phyloP scores from a whole-genome alignment of 495 filamentous ascomycete genomes.

The Lentithecium fluviatile region DNA sequence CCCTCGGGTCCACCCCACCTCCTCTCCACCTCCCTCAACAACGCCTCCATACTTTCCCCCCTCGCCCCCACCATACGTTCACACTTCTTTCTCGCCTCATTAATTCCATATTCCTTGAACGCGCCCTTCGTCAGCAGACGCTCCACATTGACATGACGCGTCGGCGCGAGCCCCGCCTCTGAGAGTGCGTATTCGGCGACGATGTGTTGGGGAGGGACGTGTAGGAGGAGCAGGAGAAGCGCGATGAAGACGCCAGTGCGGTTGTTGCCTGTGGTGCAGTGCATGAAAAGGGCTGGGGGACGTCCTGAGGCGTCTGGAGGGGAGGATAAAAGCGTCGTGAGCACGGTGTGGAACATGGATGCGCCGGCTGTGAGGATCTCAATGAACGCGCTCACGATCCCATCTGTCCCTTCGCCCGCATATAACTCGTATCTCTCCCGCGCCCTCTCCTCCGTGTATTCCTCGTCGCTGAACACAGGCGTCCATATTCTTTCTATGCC shows the following conservation, averaged over 20 bases:
- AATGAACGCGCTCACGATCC: conserved; percentile 29
- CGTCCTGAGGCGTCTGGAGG: background rate
- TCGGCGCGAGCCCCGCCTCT: conserved; percentile 25
- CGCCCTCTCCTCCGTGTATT: conserved; percentile 28
- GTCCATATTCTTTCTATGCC: conserved; percentile 25
- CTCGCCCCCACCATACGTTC: conserved; percentile 31
- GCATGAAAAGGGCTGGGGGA: conserved; percentile 19
- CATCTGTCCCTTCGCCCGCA: conserved; percentile 27
- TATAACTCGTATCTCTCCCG: conserved; percentile 31
- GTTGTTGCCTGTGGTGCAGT: conserved; percentile 35
- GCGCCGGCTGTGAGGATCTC: conserved; percentile 29
- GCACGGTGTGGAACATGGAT: conserved; percentile 10
- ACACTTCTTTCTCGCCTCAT: conserved; percentile 18
- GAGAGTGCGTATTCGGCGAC: conserved; percentile 28
- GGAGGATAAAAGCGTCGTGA: conserved; percentile 1
- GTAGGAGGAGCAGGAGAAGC: conserved; percentile 20
- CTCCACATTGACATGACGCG: conserved; percentile 21
- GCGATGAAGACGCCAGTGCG: conserved; percentile 31
- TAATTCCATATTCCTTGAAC: conserved; percentile 16
- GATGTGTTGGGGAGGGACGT: conserved; percentile 9
- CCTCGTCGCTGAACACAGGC: conserved; percentile 30
- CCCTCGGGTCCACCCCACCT: conserved; percentile 23
- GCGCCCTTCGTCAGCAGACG: conserved; percentile 28
- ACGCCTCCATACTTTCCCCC: conserved; percentile 28
- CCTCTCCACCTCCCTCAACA: conserved; percentile 19